phyloP scores from a whole-genome alignment of 108 stramenopile genomes.

The Hondaea fermentalgiana region DNA sequence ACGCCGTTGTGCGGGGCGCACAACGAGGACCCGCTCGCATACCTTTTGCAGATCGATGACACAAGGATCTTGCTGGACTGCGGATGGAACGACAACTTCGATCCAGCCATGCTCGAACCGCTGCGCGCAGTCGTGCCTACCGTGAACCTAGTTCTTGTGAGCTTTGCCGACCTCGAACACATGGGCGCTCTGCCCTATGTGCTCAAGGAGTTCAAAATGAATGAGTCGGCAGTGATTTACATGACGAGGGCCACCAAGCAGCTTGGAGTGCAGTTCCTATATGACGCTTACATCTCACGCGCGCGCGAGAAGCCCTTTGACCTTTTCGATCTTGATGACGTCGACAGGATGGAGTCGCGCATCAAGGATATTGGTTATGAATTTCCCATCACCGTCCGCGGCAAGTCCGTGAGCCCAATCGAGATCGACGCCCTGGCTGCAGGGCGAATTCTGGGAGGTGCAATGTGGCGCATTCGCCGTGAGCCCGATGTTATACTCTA shows the following conservation, averaged over 20 bases:
- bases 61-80: slow-evolving; percentile 6
- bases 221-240: neutral
- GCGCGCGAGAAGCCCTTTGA: neutral
- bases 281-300: neutral
- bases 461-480: neutral
- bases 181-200: slow-evolving; percentile 6
- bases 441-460: neutral
- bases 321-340: neutral
- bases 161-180: neutral
- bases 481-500: neutral
- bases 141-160: neutral
- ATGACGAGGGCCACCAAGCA: neutral
- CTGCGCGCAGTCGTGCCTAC: neutral
- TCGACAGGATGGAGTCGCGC: neutral
- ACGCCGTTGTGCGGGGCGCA: slow-evolving; percentile 6
- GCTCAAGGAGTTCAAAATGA: neutral
- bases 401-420: neutral
- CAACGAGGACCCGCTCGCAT: neutral
- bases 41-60: neutral
- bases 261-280: neutral
- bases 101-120: neutral
- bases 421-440: neutral
- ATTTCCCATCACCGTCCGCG: neutral
- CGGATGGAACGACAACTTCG: neutral
- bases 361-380: neutral